Evolutionary conservation across 2,329 filamentous ascomycete genomes (phyloP), one percentile per base, ranked within the genome.

Genomic region (Alternaria triticina): DNA sequence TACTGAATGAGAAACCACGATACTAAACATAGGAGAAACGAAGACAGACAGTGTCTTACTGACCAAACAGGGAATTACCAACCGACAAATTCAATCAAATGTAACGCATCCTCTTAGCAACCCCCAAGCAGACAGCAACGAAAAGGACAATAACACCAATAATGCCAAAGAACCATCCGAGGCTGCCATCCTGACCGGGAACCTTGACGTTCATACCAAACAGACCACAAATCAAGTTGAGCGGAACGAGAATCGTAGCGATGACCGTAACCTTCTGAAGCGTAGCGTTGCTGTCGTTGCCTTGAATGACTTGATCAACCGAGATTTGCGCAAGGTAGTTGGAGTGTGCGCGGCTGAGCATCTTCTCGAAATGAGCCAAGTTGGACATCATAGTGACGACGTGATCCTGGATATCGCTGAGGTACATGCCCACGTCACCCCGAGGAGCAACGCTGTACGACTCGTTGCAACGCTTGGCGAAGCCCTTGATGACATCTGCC

Each of bases 331-430:
- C 95, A 40, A 99, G 87, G 77, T 99, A 98, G 80, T 98, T 99
- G 84, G 91, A 93, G 83, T 99, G 96, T 3, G 92, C 92, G 22
- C 96, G 91, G 27, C 91, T 94, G 54, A 99, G 87, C 87, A 99
- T 97, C 86, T 98, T 98, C 80, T 99, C 96, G 72, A 97, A 97
- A 79, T 99, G 96, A 1, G 89, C 89, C 72, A 99, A 82, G 81
- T 97, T 99, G 71, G 92, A 96, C 87, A 97, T 97, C 95, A 98
- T 98, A 49, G 96, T 99, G 63, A 99, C 93, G 57, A 99, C 95
- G 86, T 99, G 96, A 82, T 99, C 96, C 81, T 99, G 96, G 68
- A 99, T 97, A 82, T 99, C 96, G 75, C 93, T 93, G 36, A 99
- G 87, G 77, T 99, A 99, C 74, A 99, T 88, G 22, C 94, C 96